phyloP scores from a whole-genome alignment of 768 basidiomycete genomes.

The Termitomyces heimii region DNA sequence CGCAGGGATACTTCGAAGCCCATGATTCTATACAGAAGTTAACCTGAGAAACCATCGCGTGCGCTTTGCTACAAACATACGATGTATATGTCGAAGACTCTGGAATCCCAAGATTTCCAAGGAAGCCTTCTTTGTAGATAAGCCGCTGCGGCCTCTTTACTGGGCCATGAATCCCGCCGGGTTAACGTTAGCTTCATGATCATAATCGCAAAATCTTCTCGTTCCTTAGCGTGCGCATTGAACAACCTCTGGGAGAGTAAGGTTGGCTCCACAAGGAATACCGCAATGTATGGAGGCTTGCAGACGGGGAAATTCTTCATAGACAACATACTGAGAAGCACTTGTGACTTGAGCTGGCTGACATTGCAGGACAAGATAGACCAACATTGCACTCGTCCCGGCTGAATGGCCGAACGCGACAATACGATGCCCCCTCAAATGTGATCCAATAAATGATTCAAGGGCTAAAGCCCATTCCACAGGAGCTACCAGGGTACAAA shows the following conservation, averaged over 20 bases:
- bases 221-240: constrained; percentile 13
- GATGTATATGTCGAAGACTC: constrained; percentile 19
- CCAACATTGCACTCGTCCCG: constrained; percentile 25
- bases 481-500: constrained; percentile 10
- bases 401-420: constrained; percentile 29
- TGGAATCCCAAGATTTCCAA: constrained; percentile 25
- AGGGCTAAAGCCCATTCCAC: constrained; percentile 19
- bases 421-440: constrained; percentile 17
- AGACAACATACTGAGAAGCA: constrained; percentile 13
- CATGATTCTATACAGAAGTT: constrained; percentile 10
- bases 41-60: background rate
- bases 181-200: constrained; percentile 15
- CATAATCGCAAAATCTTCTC: constrained; percentile 8
- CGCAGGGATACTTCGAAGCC: constrained; percentile 4
- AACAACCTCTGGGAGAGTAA: constrained; percentile 22
- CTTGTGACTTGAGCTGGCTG: background rate
- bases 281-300: constrained; percentile 16
- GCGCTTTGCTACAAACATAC: constrained; percentile 12
- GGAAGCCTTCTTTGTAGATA: constrained; percentile 20
- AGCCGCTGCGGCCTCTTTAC: constrained; percentile 18
- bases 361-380: background rate
- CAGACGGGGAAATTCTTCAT: constrained; percentile 7
- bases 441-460: constrained; percentile 8
- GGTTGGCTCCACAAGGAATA: constrained; percentile 28
- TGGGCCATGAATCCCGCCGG: constrained; percentile 22